A percentile compares a stretch with the other conserved stretches of the same genome.
Evolutionary conservation across 2,329 filamentous ascomycete genomes (phyloP).

Genomic region (Fusarium protoensiforme): DNA sequence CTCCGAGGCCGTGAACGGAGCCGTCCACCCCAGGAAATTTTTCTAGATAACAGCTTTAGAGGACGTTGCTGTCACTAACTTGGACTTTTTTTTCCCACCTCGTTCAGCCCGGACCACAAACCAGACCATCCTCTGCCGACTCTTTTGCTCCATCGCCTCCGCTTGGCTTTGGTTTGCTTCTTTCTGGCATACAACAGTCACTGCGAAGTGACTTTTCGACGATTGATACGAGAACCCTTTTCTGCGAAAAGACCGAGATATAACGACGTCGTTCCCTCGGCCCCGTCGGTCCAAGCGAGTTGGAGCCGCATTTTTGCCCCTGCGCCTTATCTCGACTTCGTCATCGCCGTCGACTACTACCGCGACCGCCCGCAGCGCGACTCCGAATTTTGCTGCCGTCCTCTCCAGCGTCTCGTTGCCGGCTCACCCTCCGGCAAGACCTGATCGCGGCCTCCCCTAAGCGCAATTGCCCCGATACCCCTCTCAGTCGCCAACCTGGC

Average conservation of each 20-base stretch:
- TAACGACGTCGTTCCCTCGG: conserved; percentile 14
- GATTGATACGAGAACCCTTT: background rate
- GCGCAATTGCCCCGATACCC: conserved; percentile 32
- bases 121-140: conserved; percentile 19
- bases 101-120: conserved; percentile 11
- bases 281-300: conserved; percentile 27
- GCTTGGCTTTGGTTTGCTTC: conserved; percentile 22
- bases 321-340: conserved; percentile 34
- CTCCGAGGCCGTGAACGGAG: conserved; percentile 54
- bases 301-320: conserved; percentile 32
- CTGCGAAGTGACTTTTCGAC: background rate
- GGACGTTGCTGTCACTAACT: conserved; percentile 6
- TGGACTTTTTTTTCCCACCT: conserved; percentile 33
- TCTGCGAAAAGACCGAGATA: background rate
- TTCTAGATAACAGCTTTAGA: conserved; percentile 40
- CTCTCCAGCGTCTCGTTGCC: conserved; percentile 5
- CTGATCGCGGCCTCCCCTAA: conserved; percentile 8
- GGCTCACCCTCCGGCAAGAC: conserved; percentile 14
- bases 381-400: conserved; percentile 2
- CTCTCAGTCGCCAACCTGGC: conserved; percentile 65
- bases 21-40: conserved; percentile 47
- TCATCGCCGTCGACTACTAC: conserved; percentile 21
- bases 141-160: conserved; percentile 37
- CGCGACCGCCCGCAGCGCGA: conserved; percentile 20
- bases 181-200: conserved; percentile 5